phyloP scores from a whole-genome alignment of 1,139 yeast genomes.

The Geotrichum bryndzae region DNA sequence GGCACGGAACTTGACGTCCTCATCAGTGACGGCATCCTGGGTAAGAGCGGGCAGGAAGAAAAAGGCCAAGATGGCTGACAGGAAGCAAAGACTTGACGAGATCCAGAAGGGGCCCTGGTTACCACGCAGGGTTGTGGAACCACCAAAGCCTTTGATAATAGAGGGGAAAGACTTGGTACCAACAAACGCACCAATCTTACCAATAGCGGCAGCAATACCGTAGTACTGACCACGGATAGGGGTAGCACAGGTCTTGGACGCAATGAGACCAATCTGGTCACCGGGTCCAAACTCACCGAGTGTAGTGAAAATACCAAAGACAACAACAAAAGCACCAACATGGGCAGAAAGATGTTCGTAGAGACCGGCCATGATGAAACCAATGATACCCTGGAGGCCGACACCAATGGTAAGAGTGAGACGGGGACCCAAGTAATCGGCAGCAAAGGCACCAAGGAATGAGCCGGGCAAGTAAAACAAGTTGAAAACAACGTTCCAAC shows the following conservation, averaged over 20 bases:
- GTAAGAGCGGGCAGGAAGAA: conserved; percentile 75
- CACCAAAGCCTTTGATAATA: conserved; percentile 51
- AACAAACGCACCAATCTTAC: conserved; percentile 52
- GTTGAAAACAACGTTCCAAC: conserved; percentile 89
- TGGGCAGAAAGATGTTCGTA: conserved; percentile 51
- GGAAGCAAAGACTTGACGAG: conserved; percentile 66
- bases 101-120: conserved; percentile 76
- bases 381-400: conserved; percentile 65
- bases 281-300: conserved; percentile 95
- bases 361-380: conserved; percentile 78
- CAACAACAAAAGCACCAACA: conserved; percentile 74
- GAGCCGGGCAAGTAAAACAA: conserved; percentile 88
- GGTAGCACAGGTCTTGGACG: conserved; percentile 81
- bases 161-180: conserved; percentile 86
- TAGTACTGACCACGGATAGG: conserved; percentile 87
- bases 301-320: conserved; percentile 78
- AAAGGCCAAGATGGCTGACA: conserved; percentile 63
- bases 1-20: conserved; percentile 63
- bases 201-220: conserved; percentile 74
- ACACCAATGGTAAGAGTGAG: conserved; percentile 67
- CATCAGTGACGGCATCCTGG: conserved; percentile 74
- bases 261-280: conserved; percentile 80
- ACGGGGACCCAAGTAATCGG: conserved; percentile 90
- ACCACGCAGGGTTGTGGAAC: conserved; percentile 42
- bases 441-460: conserved; percentile 67